phyloP scores from a whole-genome alignment of 2,329 filamentous ascomycete genomes.

The Moelleriella libera region DNA sequence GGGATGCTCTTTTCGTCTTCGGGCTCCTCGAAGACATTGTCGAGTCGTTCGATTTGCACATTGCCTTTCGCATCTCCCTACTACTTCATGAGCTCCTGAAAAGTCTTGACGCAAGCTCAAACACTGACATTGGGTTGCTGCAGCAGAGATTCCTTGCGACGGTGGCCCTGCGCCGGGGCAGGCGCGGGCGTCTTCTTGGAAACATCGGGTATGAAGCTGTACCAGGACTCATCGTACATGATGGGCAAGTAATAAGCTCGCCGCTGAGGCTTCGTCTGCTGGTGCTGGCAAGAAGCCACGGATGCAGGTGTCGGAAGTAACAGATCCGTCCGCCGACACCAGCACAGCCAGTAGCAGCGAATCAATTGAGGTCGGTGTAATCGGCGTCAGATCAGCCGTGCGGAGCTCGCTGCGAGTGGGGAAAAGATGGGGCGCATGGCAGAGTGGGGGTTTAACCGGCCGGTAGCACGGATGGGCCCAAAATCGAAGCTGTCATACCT shows the following conservation, averaged over 20 bases:
- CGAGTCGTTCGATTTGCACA: conserved; percentile 38
- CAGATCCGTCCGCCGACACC: conserved; percentile 2
- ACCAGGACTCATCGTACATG: conserved; percentile 81
- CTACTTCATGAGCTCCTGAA: conserved; percentile 9
- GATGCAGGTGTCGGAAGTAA: conserved; percentile 3
- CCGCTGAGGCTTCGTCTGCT: not conserved
- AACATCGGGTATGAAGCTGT: conserved; percentile 57
- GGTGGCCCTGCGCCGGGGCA: conserved; percentile 36
- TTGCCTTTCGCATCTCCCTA: conserved; percentile 39
- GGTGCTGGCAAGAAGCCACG: conserved; percentile 11
- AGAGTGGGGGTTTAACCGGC: no score
- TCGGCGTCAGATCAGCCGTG: no score
- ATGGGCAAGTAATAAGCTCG: conserved; percentile 7
- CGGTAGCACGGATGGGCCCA: not conserved
- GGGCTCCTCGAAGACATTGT: conserved; percentile 42
- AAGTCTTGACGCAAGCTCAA: not conserved
- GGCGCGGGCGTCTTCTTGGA: conserved; percentile 33
- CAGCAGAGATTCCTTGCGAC: conserved; percentile 55
- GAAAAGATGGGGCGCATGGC: no score
- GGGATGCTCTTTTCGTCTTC: conserved; percentile 46
- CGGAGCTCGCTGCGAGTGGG: no score
- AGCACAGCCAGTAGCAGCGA: not conserved
- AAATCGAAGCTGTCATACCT: not conserved
- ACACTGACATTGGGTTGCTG: conserved; percentile 47
- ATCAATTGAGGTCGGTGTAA: not conserved